phyloP scores from a whole-genome alignment of 1,284 basidiomycete genomes.

The Somion occarium region DNA sequence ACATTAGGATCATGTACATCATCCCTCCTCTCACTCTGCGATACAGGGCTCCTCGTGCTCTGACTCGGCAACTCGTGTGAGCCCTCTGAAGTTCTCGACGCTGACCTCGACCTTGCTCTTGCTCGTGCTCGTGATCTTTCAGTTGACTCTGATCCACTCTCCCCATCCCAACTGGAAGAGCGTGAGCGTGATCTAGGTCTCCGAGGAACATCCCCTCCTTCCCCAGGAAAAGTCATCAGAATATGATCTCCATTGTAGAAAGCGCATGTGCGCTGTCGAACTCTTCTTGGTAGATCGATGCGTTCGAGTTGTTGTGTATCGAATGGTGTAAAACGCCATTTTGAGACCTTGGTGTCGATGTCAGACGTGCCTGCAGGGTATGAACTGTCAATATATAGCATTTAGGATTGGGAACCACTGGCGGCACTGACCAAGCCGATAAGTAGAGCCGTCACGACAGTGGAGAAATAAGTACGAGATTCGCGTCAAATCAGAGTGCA shows the following conservation, averaged over 20 bases:
- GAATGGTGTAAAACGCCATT: neutral
- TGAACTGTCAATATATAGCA: no score
- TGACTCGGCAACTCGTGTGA: no score
- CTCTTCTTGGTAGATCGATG: neutral
- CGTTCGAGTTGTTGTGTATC: neutral
- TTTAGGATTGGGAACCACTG: no score
- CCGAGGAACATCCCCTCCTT: neutral
- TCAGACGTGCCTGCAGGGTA: neutral
- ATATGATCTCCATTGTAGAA: neutral
- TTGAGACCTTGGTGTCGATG: neutral
- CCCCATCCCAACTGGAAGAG: no score
- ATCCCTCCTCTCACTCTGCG: no score
- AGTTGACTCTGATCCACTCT: no score
- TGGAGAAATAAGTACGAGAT: neutral
- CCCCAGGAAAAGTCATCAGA: neutral
- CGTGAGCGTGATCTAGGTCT: no score
- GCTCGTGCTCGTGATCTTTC: no score
- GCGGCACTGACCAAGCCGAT: neutral
- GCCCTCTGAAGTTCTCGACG: no score
- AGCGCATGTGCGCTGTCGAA: neutral
- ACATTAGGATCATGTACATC: no score
- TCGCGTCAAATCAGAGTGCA: neutral
- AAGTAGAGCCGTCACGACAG: neutral
- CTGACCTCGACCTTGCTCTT: no score
- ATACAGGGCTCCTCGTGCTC: no score